Evolutionary conservation across 345 rosid genomes (phyloP), one percentile per base, ranked within the genome.

Genomic region (Theobroma cacao): DNA sequence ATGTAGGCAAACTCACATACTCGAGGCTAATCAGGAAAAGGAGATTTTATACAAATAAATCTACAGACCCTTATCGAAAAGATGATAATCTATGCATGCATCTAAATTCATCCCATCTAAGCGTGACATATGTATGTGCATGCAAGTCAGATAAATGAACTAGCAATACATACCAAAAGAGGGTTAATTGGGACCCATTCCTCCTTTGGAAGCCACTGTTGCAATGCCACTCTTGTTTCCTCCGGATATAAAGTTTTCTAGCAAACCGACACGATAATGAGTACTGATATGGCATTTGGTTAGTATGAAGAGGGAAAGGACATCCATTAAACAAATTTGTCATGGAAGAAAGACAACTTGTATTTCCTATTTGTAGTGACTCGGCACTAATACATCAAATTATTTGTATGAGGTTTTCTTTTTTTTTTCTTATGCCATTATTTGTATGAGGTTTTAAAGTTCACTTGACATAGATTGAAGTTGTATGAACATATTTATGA

Each of bases 121-220:
- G 28, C 11, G 60, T 14, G 38, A n/a, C 12, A 36, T 20, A 14
- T 14, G 10, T 1, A 24, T 30, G 59, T 64, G 66, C 18, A 48
- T 33, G 58, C 17, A 33, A 6, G 33, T 26, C 2, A 36, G 18
- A 74, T 8, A 36, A 75, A 69, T 45, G 59, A 79, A 80, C 18
- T 22, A 58, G 50, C 38, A 20, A n/a, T n/a, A 17, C 84, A n/a
- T 85, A 93, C 98, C 94, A 93, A 82, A 76, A 93, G 98, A 81
- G 96, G 94, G 84, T 95, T 95, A 56, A 95, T 90, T 56, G 94
- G 90, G 82, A 86, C 90, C 97, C 96, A 93, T 82, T 93, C 97
- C 78, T 91, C 96, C 86, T 91, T 95, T 17, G 99, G 99, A 86
- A 95, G 93, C 99, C 99, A 93, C 10, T 79, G 87, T 75, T 95